phyloP scores from a whole-genome alignment of 1,284 basidiomycete genomes.

The Trichosporon sp. region DNA sequence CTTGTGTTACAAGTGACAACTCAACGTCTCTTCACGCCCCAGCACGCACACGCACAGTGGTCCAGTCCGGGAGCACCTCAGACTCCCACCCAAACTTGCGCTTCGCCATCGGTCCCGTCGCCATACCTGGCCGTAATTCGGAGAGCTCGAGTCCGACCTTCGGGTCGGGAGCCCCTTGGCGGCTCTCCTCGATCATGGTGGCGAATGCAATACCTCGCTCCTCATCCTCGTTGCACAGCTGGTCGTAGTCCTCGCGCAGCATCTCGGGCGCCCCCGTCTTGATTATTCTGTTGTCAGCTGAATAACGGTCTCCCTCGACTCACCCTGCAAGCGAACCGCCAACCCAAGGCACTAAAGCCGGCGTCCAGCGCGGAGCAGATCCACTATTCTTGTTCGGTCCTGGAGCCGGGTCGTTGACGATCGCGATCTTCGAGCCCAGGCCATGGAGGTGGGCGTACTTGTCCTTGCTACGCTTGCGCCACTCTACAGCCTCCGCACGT shows the following conservation, averaged over 20 bases:
- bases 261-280: slow-evolving; percentile 83
- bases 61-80: slow-evolving; percentile 74
- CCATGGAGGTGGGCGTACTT: slow-evolving; percentile 72
- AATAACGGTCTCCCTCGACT: slow-evolving; percentile 42
- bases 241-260: slow-evolving; percentile 69
- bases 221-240: slow-evolving; percentile 44
- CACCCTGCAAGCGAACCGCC: slow-evolving; percentile 89
- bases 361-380: slow-evolving; percentile 79
- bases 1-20: slow-evolving; percentile 12
- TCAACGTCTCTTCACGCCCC: slow-evolving; percentile 18
- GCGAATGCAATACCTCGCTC: slow-evolving; percentile 41
- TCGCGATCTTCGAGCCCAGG: slow-evolving; percentile 69
- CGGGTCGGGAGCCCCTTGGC: slow-evolving; percentile 48
- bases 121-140: slow-evolving; percentile 53
- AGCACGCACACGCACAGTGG: slow-evolving; percentile 57
- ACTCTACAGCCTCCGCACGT: slow-evolving; percentile 21
- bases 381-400: slow-evolving; percentile 63
- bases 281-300: slow-evolving; percentile 61
- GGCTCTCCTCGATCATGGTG: slow-evolving; percentile 55
- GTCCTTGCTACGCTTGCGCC: slow-evolving; percentile 61
- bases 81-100: slow-evolving; percentile 48
- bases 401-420: slow-evolving; percentile 74
- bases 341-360: slow-evolving; percentile 82
- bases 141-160: slow-evolving; percentile 48
- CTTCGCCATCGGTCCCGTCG: slow-evolving; percentile 26